These are phyloP conservation scores for Wickerhamomyces sp. DNA, from an alignment of 1,139 yeast genomes.

Conservation along the genomic window DNA sequence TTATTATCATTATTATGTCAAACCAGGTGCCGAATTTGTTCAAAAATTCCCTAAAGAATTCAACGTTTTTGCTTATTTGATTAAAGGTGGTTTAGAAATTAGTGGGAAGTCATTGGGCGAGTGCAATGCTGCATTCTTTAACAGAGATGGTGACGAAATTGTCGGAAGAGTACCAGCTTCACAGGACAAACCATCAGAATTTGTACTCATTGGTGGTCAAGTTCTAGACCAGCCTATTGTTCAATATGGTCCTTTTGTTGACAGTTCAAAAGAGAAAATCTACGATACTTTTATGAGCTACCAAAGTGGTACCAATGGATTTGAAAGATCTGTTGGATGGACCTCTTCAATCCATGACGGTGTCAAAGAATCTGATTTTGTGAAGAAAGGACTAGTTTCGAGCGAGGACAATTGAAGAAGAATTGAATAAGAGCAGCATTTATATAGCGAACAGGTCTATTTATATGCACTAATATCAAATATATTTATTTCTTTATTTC, in stretches of 20 bases:
- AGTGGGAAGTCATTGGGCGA: constrained; percentile 41
- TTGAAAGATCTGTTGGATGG: constrained; percentile 70
- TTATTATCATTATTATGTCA: constrained; percentile 62
- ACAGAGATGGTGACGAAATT: constrained; percentile 57
- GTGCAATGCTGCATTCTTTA: constrained; percentile 58
- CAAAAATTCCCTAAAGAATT: constrained; percentile 61
- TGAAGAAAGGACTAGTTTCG: not conserved
- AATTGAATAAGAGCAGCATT: constrained; percentile 6
- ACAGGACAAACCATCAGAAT: constrained; percentile 33
- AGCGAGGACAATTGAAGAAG: constrained; percentile 13
- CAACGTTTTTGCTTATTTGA: constrained; percentile 70
- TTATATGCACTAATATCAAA: not conserved
- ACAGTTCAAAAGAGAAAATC: constrained; percentile 57
- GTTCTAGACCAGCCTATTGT: constrained; percentile 71
- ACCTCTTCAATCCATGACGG: constrained; percentile 61
- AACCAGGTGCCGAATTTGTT: constrained; percentile 62
- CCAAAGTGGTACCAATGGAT: constrained; percentile 65
- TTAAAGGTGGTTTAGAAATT: constrained; percentile 58
- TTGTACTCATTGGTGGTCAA: constrained; percentile 75
- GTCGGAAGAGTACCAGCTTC: constrained; percentile 44
- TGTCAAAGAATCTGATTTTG: constrained; percentile 30
- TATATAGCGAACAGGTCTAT: too few species aligned
- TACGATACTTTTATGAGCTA: constrained; percentile 68
- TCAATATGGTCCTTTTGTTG: constrained; percentile 91
- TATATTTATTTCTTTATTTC: too few species aligned